Conservation (phyloP, 2,329 filamentous ascomycete species). For the Ceratocystis harringtonii region DNA sequence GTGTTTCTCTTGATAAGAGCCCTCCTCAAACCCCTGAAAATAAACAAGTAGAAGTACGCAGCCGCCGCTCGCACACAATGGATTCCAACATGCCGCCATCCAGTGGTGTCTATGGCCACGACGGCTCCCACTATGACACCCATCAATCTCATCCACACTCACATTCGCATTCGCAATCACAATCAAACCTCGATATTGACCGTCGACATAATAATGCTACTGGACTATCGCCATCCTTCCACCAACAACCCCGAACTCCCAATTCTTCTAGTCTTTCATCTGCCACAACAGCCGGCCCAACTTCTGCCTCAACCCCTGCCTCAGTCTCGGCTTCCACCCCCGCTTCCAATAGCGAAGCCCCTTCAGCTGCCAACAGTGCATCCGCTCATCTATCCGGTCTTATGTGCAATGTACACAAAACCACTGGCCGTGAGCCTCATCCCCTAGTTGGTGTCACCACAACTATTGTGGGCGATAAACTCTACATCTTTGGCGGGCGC, state of each 20-base stretch:
- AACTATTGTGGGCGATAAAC: slow-evolving; percentile 83
- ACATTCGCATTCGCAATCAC: neutral
- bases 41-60: neutral
- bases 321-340: slow-evolving; percentile 27
- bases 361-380: slow-evolving; percentile 31
- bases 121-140: slow-evolving; percentile 14
- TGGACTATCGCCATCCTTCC: slow-evolving; percentile 40
- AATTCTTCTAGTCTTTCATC: slow-evolving; percentile 11
- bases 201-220: slow-evolving; percentile 36
- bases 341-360: slow-evolving; percentile 8
- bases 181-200: slow-evolving; percentile 29
- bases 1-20: neutral
- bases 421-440: slow-evolving; percentile 80
- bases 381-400: slow-evolving; percentile 48
- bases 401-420: slow-evolving; percentile 63
- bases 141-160: slow-evolving; percentile 25
- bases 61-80: slow-evolving; percentile 13
- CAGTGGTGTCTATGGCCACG: slow-evolving; percentile 13
- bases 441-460: slow-evolving; percentile 90
- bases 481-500: slow-evolving; percentile 91
- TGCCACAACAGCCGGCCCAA: slow-evolving; percentile 21
- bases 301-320: slow-evolving; percentile 42
- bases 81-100: slow-evolving; percentile 13
- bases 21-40: neutral
- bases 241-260: slow-evolving; percentile 23